Percentiles rank a stretch among this genome's conserved stretches.
These are phyloP conservation scores for Plantago elongata DNA, from an alignment of 257 asterid genomes.

Conservation along the genomic window DNA sequence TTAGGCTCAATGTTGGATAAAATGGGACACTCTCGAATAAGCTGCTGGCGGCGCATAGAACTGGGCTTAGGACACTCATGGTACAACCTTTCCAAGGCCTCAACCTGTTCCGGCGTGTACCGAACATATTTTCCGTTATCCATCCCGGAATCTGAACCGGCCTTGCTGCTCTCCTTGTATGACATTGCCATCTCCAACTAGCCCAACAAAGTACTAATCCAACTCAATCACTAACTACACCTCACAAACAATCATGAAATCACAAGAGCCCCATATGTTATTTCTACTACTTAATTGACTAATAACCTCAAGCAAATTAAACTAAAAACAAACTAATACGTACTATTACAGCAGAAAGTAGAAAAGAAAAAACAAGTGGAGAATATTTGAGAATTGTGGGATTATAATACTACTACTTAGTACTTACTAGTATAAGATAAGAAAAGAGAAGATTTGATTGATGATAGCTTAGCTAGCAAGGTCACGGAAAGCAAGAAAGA, in stretches of 20 bases:
- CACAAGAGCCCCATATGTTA: not conserved
- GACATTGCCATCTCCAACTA: slow-evolving; percentile 51
- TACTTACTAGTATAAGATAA: too few relatives aligned
- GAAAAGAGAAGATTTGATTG: too few relatives aligned
- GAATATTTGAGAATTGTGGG: slow-evolving; percentile 14
- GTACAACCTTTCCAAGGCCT: slow-evolving; percentile 87
- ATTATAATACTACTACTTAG: too few relatives aligned
- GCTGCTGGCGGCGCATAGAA: slow-evolving; percentile 85
- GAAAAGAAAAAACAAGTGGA: slow-evolving; percentile 9
- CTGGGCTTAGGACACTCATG: slow-evolving; percentile 91
- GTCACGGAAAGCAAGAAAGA: slow-evolving; percentile 28
- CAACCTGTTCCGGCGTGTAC: slow-evolving; percentile 87
- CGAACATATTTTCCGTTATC: slow-evolving; percentile 83
- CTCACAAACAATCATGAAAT: not conserved
- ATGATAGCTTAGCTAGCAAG: too few relatives aligned
- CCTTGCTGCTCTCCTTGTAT: slow-evolving; percentile 62
- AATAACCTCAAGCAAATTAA: not conserved
- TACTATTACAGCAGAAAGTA: not conserved
- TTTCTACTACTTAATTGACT: slow-evolving; percentile 1
- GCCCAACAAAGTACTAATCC: slow-evolving; percentile 1
- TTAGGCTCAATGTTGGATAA: slow-evolving; percentile 77
- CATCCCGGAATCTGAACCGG: slow-evolving; percentile 29
- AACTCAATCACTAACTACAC: not conserved
- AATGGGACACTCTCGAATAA: slow-evolving; percentile 80
- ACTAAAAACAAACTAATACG: too few relatives aligned